Evolutionary conservation across 768 basidiomycete species (phyloP).

Genomic region (Mycena kentingensis): DNA sequence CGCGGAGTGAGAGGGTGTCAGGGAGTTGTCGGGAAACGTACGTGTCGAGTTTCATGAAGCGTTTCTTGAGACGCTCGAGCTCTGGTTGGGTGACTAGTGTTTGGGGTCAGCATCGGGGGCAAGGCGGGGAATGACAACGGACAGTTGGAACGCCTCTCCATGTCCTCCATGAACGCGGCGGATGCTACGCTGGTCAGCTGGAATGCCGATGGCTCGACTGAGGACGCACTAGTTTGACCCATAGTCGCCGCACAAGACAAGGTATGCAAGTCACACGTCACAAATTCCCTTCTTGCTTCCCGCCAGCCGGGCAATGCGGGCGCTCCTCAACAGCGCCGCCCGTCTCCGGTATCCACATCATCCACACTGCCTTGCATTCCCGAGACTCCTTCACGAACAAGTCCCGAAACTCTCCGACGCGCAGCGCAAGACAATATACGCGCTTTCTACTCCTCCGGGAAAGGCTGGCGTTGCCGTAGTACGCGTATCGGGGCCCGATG

Average conservation of each 20-base stretch:
- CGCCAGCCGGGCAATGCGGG: not conserved
- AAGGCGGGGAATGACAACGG: constrained; percentile 35
- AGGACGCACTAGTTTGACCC: constrained; percentile 83
- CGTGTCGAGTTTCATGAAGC: constrained; percentile 99
- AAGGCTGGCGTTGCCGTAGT: constrained; percentile 84
- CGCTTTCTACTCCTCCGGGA: constrained; percentile 84
- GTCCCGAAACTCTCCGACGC: constrained; percentile 41
- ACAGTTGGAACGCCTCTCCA: constrained; percentile 98
- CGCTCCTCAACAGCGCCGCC: not conserved
- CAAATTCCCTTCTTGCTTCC: not conserved
- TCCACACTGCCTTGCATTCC: constrained; percentile 24
- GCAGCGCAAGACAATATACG: constrained; percentile 80
- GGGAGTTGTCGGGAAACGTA: constrained; percentile 31
- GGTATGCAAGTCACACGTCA: not conserved
- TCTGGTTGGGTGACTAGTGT: constrained; percentile 87
- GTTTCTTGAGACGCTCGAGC: constrained; percentile 93
- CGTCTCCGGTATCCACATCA: constrained; percentile 14
- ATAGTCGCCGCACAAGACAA: constrained; percentile 39
- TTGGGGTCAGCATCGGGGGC: not conserved
- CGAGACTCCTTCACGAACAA: constrained; percentile 1
- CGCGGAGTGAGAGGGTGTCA: not conserved
- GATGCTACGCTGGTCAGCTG: constrained; percentile 54
- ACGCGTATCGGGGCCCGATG: constrained; percentile 80
- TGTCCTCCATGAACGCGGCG: constrained; percentile 91
- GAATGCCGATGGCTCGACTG: not conserved